Evolutionary conservation across 768 basidiomycete genomes (phyloP), one percentile per base, ranked within the genome.

Genomic region (Leccinum rimulosum): DNA sequence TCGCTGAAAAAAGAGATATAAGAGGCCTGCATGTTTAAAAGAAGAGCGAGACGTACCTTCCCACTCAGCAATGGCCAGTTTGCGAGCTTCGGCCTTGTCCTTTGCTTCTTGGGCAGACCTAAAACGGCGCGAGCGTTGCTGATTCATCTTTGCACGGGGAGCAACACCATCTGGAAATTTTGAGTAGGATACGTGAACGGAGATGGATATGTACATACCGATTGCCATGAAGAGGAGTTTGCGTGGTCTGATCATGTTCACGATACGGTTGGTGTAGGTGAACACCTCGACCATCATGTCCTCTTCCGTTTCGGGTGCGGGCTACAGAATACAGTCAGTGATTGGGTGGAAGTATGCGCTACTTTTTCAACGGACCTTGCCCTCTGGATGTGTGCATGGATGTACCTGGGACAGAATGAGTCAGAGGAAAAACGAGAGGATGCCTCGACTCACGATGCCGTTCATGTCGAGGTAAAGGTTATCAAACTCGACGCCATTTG

Each of bases 241-340:
- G 57, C 97, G 84, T 0, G 97, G 97, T 61, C 97, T 81, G 56
- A 97, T 75, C 96, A 98, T 98, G 73, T 95, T 93, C 27, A 99
- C 95, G 27, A 99, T 90, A 47, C 97, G 84, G 70, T 98, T 94
- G 0, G 97, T 99, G 76, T 99, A 99, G 54, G 82, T 85, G 79
- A 99, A 98, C 33, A 99, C 82, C 73, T 98, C 97, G 6, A 93
- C 70, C 97, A 99, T 99, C 97, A 99, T 99, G 53, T 97, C 95
- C 70, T 95, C 93, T 72, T 99, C 97, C 2, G 95, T 98, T 74
- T 97, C 93, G 0, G 97, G 97, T 6, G 97, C 87, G 36, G 96
- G 95, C 89, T 95, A 40, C 50, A 31, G 33, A 52, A 48, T 33
- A 22, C 51, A 52, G 40, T 56, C 17, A 56, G 54, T n/a, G 25